These are phyloP conservation scores for Coelastrella sp. DNA, from an alignment of 139 green algal species.

Conservation along the genomic window DNA sequence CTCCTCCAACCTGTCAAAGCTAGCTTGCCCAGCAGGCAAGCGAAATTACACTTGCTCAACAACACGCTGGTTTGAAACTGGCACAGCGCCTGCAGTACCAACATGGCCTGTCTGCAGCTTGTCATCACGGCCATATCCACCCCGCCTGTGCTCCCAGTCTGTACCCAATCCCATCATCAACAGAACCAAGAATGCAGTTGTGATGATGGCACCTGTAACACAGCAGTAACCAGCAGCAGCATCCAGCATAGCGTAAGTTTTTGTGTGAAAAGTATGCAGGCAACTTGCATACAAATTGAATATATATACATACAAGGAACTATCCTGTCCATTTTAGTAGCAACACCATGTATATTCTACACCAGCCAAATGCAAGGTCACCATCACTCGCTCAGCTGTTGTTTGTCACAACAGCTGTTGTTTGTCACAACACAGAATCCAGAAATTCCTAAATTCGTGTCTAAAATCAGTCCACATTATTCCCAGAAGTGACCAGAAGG, in stretches of 20 bases:
- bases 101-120: neutral
- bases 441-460: too few relatives aligned
- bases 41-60: conserved; percentile 21
- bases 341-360: too few relatives aligned
- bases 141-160: conserved; percentile 29
- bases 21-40: neutral
- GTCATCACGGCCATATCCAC: neutral
- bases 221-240: neutral
- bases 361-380: too few relatives aligned
- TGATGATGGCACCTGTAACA: conserved; percentile 27
- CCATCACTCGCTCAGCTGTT: too few relatives aligned
- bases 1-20: neutral
- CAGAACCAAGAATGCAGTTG: neutral
- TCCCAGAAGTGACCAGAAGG: neutral
- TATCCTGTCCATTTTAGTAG: too few relatives aligned
- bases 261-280: too few relatives aligned
- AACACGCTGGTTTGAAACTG: conserved; percentile 19
- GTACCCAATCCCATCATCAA: conserved; percentile 32
- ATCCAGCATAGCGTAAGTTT: too few relatives aligned
- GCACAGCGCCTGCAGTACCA: neutral
- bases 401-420: too few relatives aligned
- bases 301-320: too few relatives aligned
- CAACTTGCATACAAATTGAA: too few relatives aligned
- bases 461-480: neutral
- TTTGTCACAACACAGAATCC: too few relatives aligned